These are phyloP conservation scores for Tieghemostelium lacteum DNA, from an alignment of 78 protist genomes.

Conservation along the genomic window DNA sequence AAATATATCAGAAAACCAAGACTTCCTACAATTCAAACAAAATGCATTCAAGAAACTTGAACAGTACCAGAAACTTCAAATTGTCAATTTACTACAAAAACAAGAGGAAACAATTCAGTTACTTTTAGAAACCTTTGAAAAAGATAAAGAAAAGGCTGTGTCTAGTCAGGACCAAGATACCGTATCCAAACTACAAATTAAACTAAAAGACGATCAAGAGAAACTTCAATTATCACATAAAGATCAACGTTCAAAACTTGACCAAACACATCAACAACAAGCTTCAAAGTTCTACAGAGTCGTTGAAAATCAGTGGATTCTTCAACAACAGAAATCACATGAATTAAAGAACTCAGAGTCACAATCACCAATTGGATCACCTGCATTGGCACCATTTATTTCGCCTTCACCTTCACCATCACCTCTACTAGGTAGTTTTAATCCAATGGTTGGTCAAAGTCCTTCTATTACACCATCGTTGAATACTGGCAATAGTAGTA, in stretches of 20 bases:
- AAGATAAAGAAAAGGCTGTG: not conserved
- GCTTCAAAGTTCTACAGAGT: conserved; percentile 37
- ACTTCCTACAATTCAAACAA: conserved; percentile 41
- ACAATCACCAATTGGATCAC: conserved; percentile 50
- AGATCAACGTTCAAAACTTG: conserved; percentile 36
- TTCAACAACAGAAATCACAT: conserved; percentile 12
- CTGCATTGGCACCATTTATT: conserved; percentile 62
- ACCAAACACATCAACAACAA: conserved; percentile 40
- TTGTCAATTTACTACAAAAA: conserved; percentile 26
- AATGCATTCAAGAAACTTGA: conserved; percentile 71
- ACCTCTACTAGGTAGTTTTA: conserved; percentile 37
- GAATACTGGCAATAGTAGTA: no score
- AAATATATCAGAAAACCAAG: conserved; percentile 23
- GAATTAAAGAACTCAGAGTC: not conserved
- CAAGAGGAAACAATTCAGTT: conserved; percentile 33
- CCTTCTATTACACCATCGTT: conserved; percentile 18
- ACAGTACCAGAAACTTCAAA: conserved; percentile 44
- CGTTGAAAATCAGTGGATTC: conserved; percentile 50
- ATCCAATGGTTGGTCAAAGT: not conserved
- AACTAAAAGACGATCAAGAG: conserved; percentile 40
- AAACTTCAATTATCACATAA: conserved; percentile 40
- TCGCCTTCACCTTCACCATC: conserved; percentile 78
- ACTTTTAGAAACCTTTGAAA: conserved; percentile 34
- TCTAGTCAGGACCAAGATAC: conserved; percentile 2
- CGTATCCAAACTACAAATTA: not conserved